Evolutionary conservation across 176 grass and related monocot species (phyloP).

Genomic region (Calamus simplicifolius): DNA sequence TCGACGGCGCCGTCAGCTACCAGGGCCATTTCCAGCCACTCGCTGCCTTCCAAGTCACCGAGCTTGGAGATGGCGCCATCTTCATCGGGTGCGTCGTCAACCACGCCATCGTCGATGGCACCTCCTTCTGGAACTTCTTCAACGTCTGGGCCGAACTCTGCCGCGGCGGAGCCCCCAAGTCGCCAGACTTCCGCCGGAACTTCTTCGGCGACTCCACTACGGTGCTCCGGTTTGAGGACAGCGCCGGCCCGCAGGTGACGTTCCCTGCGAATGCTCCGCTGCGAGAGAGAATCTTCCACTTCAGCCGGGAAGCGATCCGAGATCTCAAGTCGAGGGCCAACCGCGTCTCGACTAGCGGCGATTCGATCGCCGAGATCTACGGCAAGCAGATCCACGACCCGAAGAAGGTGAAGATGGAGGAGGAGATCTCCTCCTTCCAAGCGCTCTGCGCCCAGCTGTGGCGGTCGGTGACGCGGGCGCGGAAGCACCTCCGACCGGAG

Average conservation of each 20-base stretch:
- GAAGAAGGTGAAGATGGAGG: slow-evolving; percentile 16
- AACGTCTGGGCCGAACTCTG: slow-evolving; percentile 74
- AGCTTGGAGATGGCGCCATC: slow-evolving; percentile 61
- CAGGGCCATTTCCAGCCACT: slow-evolving; percentile 66
- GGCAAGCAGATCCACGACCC: slow-evolving; percentile 72
- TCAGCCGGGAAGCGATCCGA: slow-evolving; percentile 46
- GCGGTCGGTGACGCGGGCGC: slow-evolving; percentile 60
- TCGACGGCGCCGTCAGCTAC: slow-evolving; percentile 76
- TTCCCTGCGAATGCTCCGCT: slow-evolving; percentile 65
- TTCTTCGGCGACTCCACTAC: slow-evolving; percentile 76
- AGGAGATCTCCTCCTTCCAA: slow-evolving; percentile 81
- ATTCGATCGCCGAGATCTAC: slow-evolving; percentile 42
- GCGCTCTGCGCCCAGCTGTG: slow-evolving; percentile 77
- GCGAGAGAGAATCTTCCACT: slow-evolving; percentile 77
- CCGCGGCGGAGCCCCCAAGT: slow-evolving; percentile 47
- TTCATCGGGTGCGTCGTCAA: slow-evolving; percentile 74
- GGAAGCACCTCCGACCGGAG: slow-evolving; percentile 37
- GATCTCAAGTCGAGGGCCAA: slow-evolving; percentile 66
- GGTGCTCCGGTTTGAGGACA: slow-evolving; percentile 61
- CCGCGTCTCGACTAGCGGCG: neutral
- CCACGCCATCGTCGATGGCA: slow-evolving; percentile 87
- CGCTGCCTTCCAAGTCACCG: slow-evolving; percentile 83
- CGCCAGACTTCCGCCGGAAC: slow-evolving; percentile 59
- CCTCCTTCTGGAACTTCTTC: slow-evolving; percentile 92
- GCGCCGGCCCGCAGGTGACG: slow-evolving; percentile 55